Percentiles rank a stretch among this genome's conserved stretches.
phyloP scores from a whole-genome alignment of 305 asterid genomes.

The Plantago coronopus region DNA sequence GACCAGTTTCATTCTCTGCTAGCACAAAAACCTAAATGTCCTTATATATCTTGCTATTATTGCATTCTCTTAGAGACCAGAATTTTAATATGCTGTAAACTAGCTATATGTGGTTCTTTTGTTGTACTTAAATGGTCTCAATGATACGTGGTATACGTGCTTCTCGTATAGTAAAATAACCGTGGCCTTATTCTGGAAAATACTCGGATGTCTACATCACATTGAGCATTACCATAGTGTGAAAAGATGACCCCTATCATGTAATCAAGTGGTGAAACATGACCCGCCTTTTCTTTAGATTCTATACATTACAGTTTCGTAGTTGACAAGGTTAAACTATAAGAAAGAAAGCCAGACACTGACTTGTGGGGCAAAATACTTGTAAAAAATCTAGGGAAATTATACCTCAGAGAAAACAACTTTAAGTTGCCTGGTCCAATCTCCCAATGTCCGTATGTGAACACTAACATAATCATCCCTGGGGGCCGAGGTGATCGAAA shows the following conservation, averaged over 20 bases:
- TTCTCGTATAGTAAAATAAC: no score
- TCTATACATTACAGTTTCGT: neutral
- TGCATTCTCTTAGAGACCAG: no score
- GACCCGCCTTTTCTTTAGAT: neutral
- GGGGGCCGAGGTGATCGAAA: conserved; percentile 89
- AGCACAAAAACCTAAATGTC: no score
- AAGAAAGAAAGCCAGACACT: neutral
- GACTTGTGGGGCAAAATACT: neutral
- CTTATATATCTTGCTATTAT: no score
- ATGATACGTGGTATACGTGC: neutral
- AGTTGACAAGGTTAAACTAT: neutral
- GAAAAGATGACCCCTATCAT: conserved; percentile 2
- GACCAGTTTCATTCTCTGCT: no score
- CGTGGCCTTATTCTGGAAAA: neutral
- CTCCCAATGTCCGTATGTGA: conserved; percentile 81
- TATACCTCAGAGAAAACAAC: conserved; percentile 69
- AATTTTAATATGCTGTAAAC: no score
- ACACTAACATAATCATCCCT: conserved; percentile 76
- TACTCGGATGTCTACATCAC: neutral
- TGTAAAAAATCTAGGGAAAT: neutral
- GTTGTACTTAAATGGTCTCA: neutral
- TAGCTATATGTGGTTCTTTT: no score
- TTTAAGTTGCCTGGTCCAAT: conserved; percentile 90
- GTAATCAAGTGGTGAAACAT: conserved; percentile 4
- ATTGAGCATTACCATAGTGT: neutral